A percentile compares a stretch with the other conserved stretches of the same genome.
Evolutionary conservation across 148 eudicot species (phyloP).

Genomic region (Camellia japonica): DNA sequence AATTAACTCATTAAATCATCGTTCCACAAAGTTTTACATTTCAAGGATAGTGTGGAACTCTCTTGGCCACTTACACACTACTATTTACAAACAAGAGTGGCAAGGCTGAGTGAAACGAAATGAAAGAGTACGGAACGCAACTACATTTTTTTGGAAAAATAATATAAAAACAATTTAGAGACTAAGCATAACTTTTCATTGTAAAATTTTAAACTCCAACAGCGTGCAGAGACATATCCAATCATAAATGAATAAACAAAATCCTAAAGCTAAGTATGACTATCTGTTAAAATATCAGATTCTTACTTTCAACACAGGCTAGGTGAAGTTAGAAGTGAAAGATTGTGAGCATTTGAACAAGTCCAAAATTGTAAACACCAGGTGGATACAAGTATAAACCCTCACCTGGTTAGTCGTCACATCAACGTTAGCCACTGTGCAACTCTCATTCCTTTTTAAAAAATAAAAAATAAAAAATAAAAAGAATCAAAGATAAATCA

Average conservation of each 20-base stretch:
- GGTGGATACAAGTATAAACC: neutral
- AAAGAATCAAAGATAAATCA: neutral
- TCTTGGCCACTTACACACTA: no score
- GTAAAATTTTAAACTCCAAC: neutral
- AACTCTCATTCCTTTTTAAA: conserved; percentile 51
- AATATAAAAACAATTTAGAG: no score
- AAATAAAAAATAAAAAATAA: neutral
- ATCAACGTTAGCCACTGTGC: conserved; percentile 40
- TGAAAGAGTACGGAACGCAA: neutral
- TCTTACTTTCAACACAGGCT: no score
- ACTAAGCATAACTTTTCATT: neutral
- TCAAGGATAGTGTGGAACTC: no score
- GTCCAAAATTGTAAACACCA: neutral
- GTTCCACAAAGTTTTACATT: no score
- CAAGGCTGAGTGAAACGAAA: neutral
- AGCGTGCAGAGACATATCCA: neutral
- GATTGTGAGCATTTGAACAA: neutral
- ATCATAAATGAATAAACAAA: neutral
- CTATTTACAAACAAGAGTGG: neutral
- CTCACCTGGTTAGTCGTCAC: conserved; percentile 60
- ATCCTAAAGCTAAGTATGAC: neutral
- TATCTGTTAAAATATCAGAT: neutral
- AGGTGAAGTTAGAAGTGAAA: neutral
- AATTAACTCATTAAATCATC: no score
- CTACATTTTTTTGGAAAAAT: neutral